Evolutionary conservation across 2,329 filamentous ascomycete genomes (phyloP).

Genomic region (Ceratocystis eucalypticola): DNA sequence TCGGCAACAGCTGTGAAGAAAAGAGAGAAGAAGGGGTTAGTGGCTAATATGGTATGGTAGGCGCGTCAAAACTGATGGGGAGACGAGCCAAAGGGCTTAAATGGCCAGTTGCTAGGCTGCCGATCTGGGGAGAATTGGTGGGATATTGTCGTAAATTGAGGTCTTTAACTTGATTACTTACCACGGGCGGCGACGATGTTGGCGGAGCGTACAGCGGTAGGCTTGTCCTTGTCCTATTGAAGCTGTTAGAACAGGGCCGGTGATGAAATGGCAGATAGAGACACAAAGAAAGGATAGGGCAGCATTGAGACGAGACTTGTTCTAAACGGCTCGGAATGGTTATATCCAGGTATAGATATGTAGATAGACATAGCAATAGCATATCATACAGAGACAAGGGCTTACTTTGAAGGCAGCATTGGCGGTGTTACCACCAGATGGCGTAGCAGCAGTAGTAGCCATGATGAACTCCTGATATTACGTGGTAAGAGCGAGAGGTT

Average conservation of each 20-base stretch:
- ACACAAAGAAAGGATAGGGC: too few species aligned
- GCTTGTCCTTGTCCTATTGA: conserved; percentile 82
- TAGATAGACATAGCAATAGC: too few species aligned
- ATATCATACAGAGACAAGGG: neutral
- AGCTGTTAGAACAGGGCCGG: conserved; percentile 24
- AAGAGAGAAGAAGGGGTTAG: conserved; percentile 6
- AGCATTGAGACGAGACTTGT: too few species aligned
- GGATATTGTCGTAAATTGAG: neutral
- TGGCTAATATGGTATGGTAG: neutral
- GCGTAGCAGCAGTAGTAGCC: conserved; percentile 19
- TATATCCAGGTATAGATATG: too few species aligned
- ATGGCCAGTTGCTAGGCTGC: neutral
- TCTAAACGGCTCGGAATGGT: too few species aligned
- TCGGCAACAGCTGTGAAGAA: conserved; percentile 67
- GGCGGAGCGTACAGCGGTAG: conserved; percentile 83
- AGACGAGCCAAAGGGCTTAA: neutral
- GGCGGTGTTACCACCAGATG: conserved; percentile 28
- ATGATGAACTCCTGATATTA: conserved; percentile 10
- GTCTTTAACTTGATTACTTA: conserved; percentile 28
- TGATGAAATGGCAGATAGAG: neutral
- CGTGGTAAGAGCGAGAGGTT: neutral
- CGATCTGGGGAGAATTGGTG: neutral
- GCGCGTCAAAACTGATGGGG: neutral
- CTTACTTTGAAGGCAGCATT: conserved; percentile 47
- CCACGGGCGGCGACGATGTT: conserved; percentile 97